A percentile compares a stretch with the other conserved stretches of the same genome.
Evolutionary conservation across 1,284 basidiomycete genomes (phyloP).

Genomic region (Boletus calvinii): DNA sequence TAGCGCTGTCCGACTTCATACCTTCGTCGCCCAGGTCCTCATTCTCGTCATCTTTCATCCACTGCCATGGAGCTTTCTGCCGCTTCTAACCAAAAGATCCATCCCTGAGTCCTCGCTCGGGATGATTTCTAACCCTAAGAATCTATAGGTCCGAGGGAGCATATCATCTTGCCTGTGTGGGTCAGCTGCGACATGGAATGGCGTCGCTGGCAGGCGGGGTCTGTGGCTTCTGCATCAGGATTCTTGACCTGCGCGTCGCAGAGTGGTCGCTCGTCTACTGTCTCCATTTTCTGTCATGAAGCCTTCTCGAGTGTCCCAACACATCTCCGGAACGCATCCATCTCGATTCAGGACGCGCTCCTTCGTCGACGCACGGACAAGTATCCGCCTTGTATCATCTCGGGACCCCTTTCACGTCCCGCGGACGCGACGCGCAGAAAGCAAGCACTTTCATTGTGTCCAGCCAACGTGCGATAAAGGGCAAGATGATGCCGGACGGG

Average conservation of each 20-base stretch:
- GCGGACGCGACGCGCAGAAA: constrained; percentile 30
- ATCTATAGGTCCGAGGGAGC: constrained; percentile 21
- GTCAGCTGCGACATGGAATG: constrained; percentile 15
- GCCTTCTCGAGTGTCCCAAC: constrained; percentile 14
- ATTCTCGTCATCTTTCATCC: constrained; percentile 22
- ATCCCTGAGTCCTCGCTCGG: constrained; percentile 21
- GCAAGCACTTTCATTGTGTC: constrained; percentile 26
- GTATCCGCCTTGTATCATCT: constrained; percentile 27
- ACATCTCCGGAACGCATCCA: constrained; percentile 31
- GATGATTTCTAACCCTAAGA: constrained; percentile 41
- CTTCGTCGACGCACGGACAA: constrained; percentile 22
- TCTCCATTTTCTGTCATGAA: constrained; percentile 24
- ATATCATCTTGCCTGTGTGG: constrained; percentile 23
- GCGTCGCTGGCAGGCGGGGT: constrained; percentile 14
- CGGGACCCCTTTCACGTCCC: constrained; percentile 28
- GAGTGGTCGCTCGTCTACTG: constrained; percentile 6
- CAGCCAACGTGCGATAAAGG: constrained; percentile 13
- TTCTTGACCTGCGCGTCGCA: constrained; percentile 7
- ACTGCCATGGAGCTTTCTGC: constrained; percentile 23
- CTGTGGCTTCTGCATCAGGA: neutral
- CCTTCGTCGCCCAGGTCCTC: constrained; percentile 32
- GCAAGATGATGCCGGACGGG: constrained; percentile 28
- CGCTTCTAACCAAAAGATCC: constrained; percentile 36
- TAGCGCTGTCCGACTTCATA: constrained; percentile 22
- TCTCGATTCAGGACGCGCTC: constrained; percentile 9